These are phyloP conservation scores for Thermochaetoides thermophila DNA, from an alignment of 495 filamentous ascomycete genomes.

Conservation along the genomic window DNA sequence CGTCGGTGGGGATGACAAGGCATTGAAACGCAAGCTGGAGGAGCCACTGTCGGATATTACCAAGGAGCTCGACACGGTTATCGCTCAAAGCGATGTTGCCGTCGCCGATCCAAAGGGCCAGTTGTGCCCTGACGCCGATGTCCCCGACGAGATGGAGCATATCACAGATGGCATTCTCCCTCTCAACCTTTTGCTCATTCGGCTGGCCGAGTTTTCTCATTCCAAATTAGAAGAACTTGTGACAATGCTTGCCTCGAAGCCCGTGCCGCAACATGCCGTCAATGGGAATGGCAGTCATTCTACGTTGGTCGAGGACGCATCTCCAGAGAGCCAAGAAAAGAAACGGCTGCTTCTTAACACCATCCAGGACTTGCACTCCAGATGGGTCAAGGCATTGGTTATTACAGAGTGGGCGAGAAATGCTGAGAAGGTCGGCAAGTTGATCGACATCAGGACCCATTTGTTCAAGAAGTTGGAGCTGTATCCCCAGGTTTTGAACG, in stretches of 20 bases:
- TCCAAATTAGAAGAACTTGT: conserved; percentile 59
- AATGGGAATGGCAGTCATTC: conserved; percentile 23
- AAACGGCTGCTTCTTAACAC: conserved; percentile 65
- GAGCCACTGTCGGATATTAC: conserved; percentile 10
- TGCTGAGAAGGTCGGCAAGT: conserved; percentile 55
- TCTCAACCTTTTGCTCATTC: conserved; percentile 50
- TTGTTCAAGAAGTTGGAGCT: conserved; percentile 41
- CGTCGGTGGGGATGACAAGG: conserved; percentile 17
- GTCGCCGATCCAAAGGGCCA: too few relatives aligned
- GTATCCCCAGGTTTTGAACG: conserved; percentile 41
- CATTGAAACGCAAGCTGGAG: conserved; percentile 6
- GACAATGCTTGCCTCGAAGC: conserved; percentile 50
- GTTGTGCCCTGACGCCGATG: too few relatives aligned
- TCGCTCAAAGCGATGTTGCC: too few relatives aligned
- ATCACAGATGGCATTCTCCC: conserved; percentile 63
- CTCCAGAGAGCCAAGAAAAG: conserved; percentile 56
- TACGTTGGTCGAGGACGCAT: conserved; percentile 35
- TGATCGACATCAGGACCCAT: conserved; percentile 73
- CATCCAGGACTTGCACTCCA: conserved; percentile 37
- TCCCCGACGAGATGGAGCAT: conserved; percentile 63
- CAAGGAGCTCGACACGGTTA: conserved; percentile 10
- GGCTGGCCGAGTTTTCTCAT: conserved; percentile 70
- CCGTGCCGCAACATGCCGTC: conserved; percentile 28
- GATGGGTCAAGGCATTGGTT: conserved; percentile 82
- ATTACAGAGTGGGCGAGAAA: conserved; percentile 78